Conservation (phyloP, 345 rosid species). For the Pugionium cornutum region DNA sequence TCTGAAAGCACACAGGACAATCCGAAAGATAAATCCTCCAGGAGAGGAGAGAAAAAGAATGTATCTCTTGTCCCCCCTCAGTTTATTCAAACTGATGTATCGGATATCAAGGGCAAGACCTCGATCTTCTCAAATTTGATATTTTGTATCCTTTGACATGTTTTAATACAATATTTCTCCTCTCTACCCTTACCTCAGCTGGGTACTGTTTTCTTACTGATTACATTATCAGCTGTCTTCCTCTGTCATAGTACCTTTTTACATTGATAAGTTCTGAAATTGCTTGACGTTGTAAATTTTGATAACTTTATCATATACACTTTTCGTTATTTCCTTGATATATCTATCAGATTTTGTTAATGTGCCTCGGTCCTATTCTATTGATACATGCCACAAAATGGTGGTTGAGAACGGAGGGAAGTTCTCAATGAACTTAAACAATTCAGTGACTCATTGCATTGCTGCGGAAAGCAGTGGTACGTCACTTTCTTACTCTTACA, state of each 20-base stretch:
- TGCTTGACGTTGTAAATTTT: conserved; percentile 3
- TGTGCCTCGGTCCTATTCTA: conserved; percentile 57
- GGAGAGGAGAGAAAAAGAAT: conserved; percentile 57
- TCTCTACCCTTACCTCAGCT: conserved; percentile 4
- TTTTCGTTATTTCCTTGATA: conserved; percentile 49
- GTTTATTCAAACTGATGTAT: conserved; percentile 78
- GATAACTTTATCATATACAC: neutral
- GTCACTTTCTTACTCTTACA: conserved; percentile 40
- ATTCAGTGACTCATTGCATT: conserved; percentile 80
- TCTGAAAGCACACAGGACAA: conserved; percentile 47
- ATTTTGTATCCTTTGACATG: conserved; percentile 79
- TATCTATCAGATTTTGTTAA: conserved; percentile 67
- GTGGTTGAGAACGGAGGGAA: conserved; percentile 88
- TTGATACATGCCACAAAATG: conserved; percentile 80
- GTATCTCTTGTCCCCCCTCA: conserved; percentile 72
- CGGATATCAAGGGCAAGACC: conserved; percentile 73
- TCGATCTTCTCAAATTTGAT: conserved; percentile 72
- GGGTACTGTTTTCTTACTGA: neutral
- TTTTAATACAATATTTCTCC: neutral
- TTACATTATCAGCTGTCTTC: conserved; percentile 15
- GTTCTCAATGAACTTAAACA: conserved; percentile 92
- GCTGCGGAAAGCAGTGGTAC: conserved; percentile 93
- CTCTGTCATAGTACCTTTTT: neutral
- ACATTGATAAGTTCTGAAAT: conserved; percentile 19
- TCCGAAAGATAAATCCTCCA: conserved; percentile 48